A percentile compares a stretch with the other conserved stretches of the same genome.
These are phyloP conservation scores for Talaromyces proteolyticus DNA, from an alignment of 495 filamentous ascomycete genomes.

Conservation along the genomic window DNA sequence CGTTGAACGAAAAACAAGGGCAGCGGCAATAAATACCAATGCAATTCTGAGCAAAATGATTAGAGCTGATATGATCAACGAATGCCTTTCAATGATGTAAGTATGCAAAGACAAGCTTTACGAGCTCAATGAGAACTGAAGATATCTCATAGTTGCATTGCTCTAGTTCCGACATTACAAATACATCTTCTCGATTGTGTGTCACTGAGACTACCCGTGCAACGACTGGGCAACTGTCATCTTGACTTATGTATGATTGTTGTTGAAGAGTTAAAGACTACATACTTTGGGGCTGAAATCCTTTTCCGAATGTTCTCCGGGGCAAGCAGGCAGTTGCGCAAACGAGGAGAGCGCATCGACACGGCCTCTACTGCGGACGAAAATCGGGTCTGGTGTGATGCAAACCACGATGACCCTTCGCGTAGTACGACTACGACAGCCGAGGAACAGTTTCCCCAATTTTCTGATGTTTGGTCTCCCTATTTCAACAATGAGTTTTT, in stretches of 20 bases:
- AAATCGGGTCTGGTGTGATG: too few relatives aligned
- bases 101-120: background rate
- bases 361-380: too few relatives aligned
- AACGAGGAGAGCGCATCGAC: too few relatives aligned
- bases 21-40: conserved; percentile 2
- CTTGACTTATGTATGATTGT: conserved; percentile 6
- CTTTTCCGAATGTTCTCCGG: background rate
- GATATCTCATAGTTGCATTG: background rate
- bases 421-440: too few relatives aligned
- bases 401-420: too few relatives aligned
- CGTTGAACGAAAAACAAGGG: background rate
- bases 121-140: too few relatives aligned
- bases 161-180: conserved; percentile 2
- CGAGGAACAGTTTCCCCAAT: too few relatives aligned
- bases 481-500: too few relatives aligned
- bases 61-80: conserved; percentile 1
- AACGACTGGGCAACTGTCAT: background rate
- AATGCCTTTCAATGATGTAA: background rate
- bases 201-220: background rate
- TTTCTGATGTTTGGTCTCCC: too few relatives aligned
- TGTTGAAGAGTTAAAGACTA: background rate
- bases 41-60: conserved; percentile 3
- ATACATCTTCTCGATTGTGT: background rate
- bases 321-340: too few relatives aligned
- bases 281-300: conserved; percentile 2